Evolutionary conservation across 805 yeast genomes (phyloP), one percentile per base, ranked within the genome.

Genomic region (Saccharomyces mikatae): DNA sequence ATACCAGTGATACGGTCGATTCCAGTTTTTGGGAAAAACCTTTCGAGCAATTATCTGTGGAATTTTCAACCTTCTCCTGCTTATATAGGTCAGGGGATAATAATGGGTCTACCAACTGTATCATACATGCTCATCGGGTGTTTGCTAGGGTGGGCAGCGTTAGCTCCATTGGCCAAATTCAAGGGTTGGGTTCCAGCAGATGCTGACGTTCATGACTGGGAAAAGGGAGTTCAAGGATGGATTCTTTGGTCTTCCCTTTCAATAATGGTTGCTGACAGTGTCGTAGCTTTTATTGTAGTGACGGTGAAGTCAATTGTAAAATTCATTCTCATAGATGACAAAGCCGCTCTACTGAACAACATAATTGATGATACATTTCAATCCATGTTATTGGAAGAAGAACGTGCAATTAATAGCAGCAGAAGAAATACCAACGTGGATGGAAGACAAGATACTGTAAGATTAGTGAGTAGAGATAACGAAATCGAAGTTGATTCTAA

Each of bases 41-140:
- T 89, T 21, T 87, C 96, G 0, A 63, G 71, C 22, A 70, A 76
- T 17, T 87, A 88, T 70, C 76, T 87, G 48, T 88, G 97, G 94
- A 84, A 86, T 56, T 80, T 94, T 56, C 96, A 94, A 68, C 97
- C 97, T 0, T 89, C 97, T 0, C 99, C 99, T 0, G 98, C 98
- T 0, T 92, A 92, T 67, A 80, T 94, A 36, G 99, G 99, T 2
- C 99, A 92, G 70, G 99, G 99, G 3, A 89, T 94, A 46, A 92
- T 92, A 54, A 92, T 92, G 99, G 99, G 99, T 0, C 73, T 90
- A 6, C 88, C 91, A 1, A 90, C 98, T 0, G 95, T 90, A 0
- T 77, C 89, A 9, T 87, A 90, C 58, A 92, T 92, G 99, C 71
- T 92, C 46, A 78, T 89, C 60, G 99, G 99, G 2, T 83, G 96